phyloP scores from a whole-genome alignment of 164 flowering plant genomes.

The Buxus sempervirens region DNA sequence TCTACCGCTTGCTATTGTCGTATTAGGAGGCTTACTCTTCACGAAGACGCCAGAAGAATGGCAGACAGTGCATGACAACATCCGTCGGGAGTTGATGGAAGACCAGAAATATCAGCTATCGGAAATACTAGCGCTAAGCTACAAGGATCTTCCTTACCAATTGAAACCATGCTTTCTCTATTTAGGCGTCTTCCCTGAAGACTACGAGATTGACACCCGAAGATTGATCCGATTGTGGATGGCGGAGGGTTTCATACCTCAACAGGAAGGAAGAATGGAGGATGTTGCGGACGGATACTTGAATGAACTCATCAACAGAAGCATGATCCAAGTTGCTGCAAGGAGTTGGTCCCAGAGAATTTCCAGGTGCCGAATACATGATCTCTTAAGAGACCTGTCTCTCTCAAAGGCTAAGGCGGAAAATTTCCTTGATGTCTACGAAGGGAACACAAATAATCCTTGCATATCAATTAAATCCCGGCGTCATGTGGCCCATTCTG shows the following conservation, averaged over 20 bases:
- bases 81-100: neutral
- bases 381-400: slow-evolving; percentile 3
- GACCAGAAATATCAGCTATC: too few species aligned
- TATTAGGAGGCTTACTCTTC: slow-evolving; percentile 14
- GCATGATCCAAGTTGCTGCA: slow-evolving; percentile 6
- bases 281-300: slow-evolving; percentile 16
- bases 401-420: neutral
- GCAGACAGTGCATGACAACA: slow-evolving; percentile 3
- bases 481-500: neutral
- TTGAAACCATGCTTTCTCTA: slow-evolving; percentile 22
- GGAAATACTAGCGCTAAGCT: slow-evolving; percentile 11
- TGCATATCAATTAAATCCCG: neutral
- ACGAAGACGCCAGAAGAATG: slow-evolving; percentile 5
- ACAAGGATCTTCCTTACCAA: slow-evolving; percentile 12
- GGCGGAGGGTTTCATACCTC: slow-evolving; percentile 19
- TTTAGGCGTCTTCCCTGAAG: slow-evolving; percentile 16
- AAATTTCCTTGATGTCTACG: neutral
- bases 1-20: slow-evolving; percentile 25
- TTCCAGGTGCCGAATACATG: slow-evolving; percentile 7
- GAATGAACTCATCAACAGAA: slow-evolving; percentile 16
- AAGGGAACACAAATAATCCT: neutral
- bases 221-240: slow-evolving; percentile 13
- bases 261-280: slow-evolving; percentile 10
- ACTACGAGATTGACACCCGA: neutral
- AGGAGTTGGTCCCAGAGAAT: neutral